Evolutionary conservation across 805 yeast species (phyloP).

Genomic region (Cyberlindnera lachancei): DNA sequence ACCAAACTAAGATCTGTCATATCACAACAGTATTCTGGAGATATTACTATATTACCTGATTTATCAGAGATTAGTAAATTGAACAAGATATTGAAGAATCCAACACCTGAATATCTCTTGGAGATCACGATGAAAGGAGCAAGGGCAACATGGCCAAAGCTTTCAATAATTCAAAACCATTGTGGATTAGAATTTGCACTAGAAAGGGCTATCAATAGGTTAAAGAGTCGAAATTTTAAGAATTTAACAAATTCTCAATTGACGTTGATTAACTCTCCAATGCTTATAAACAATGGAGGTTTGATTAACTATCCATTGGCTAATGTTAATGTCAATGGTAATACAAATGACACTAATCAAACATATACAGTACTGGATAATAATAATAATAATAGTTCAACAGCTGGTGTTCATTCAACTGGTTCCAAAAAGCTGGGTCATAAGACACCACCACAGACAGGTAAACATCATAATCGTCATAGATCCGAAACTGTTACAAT

Average conservation of each 20-base stretch:
- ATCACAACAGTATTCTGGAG: conserved; percentile 87
- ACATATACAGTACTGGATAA: no score
- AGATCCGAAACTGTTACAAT: conserved; percentile 19
- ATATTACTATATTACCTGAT: conserved; percentile 86
- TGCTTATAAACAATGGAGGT: no score
- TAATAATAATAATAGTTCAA: background rate
- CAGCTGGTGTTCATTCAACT: no score
- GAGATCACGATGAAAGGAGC: conserved; percentile 78
- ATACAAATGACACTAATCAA: no score
- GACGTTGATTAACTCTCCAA: conserved; percentile 20
- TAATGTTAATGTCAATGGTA: no score
- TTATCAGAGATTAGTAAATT: conserved; percentile 49
- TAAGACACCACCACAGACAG: conserved; percentile 1
- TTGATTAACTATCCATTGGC: no score
- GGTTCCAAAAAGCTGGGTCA: no score
- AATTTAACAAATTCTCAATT: conserved; percentile 18
- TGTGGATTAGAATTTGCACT: conserved; percentile 85
- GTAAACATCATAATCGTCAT: conserved; percentile 16
- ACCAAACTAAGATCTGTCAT: conserved; percentile 70
- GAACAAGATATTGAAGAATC: conserved; percentile 64
- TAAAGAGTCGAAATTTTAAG: conserved; percentile 55
- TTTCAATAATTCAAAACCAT: conserved; percentile 79
- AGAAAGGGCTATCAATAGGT: conserved; percentile 65
- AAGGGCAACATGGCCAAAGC: conserved; percentile 88
- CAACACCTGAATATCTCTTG: conserved; percentile 66